Conservation (phyloP, 768 basidiomycete genomes). For the Leccinum imitatum region DNA sequence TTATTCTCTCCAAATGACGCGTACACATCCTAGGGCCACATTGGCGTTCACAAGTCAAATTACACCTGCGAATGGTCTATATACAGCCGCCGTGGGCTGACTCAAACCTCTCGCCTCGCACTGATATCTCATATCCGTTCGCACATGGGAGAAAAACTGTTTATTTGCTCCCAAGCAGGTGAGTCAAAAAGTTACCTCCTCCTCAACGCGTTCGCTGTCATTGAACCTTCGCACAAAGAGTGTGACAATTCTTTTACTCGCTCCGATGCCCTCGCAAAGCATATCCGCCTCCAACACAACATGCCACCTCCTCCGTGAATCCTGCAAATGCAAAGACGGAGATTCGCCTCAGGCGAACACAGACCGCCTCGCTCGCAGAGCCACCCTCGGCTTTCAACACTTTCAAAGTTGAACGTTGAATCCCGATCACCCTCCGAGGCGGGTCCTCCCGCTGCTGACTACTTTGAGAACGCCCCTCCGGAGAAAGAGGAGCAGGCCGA, state of each 20-base stretch:
- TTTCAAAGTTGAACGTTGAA: conserved; percentile 68
- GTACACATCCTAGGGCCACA: conserved; percentile 53
- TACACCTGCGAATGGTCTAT: conserved; percentile 90
- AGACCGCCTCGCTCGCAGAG: conserved; percentile 18
- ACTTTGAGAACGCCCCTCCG: conserved; percentile 29
- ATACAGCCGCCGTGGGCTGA: conserved; percentile 75
- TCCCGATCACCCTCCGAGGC: conserved; percentile 43
- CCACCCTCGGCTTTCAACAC: conserved; percentile 48
- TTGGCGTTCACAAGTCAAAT: conserved; percentile 78
- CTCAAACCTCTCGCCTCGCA: conserved; percentile 85
- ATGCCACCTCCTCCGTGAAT: conserved; percentile 62
- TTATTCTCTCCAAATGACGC: neutral
- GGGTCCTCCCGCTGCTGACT: conserved; percentile 31
- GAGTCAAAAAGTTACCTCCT: conserved; percentile 21
- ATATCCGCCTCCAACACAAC: conserved; percentile 87
- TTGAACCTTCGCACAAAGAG: conserved; percentile 46
- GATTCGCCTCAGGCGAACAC: conserved; percentile 28
- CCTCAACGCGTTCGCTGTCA: neutral
- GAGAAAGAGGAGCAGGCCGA: conserved; percentile 19
- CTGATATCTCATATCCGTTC: conserved; percentile 86
- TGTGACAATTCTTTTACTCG: conserved; percentile 95
- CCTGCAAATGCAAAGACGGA: conserved; percentile 67
- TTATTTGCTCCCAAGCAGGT: conserved; percentile 81
- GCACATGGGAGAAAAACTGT: conserved; percentile 95
- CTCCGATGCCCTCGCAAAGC: conserved; percentile 24